A percentile compares a stretch with the other conserved stretches of the same genome.
Evolutionary conservation across 2,329 filamentous ascomycete genomes (phyloP).

Genomic region (Blastomyces parvus): DNA sequence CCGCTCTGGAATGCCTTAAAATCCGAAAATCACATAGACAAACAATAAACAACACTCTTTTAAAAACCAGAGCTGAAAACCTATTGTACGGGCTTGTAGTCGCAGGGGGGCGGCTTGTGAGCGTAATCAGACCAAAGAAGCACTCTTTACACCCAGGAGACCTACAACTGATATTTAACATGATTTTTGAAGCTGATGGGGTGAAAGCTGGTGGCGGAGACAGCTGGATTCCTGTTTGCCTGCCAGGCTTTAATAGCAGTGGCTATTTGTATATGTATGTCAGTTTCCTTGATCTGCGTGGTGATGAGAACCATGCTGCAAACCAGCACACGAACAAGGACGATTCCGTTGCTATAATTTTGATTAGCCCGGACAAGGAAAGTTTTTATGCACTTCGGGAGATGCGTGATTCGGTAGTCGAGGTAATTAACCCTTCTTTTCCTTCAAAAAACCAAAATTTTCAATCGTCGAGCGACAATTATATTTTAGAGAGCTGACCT

Average conservation of each 20-base stretch:
- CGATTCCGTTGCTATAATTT: slow-evolving; percentile 74
- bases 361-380: slow-evolving; percentile 89
- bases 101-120: slow-evolving; percentile 84
- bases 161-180: slow-evolving; percentile 94
- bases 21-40: slow-evolving; percentile 79
- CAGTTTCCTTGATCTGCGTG: slow-evolving; percentile 68
- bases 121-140: slow-evolving; percentile 85
- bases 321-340: slow-evolving; percentile 42
- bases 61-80: slow-evolving; percentile 66
- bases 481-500: slow-evolving; percentile 6
- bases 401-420: slow-evolving; percentile 53
- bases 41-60: slow-evolving; percentile 74
- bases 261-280: slow-evolving; percentile 99
- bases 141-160: slow-evolving; percentile 94
- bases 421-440: slow-evolving; percentile 32
- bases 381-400: slow-evolving; percentile 82
- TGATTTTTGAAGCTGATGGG: slow-evolving; percentile 92
- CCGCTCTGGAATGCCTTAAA: slow-evolving; percentile 85
- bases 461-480: not conserved
- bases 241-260: slow-evolving; percentile 93
- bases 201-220: slow-evolving; percentile 90
- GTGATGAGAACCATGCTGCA: slow-evolving; percentile 35
- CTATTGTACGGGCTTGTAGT: slow-evolving; percentile 90
- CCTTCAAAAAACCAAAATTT: not conserved
- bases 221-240: slow-evolving; percentile 92